Base-by-base conservation (phyloP, 495 filamentous ascomycete genomes). In the Pyrenopolyporus hunteri region DNA sequence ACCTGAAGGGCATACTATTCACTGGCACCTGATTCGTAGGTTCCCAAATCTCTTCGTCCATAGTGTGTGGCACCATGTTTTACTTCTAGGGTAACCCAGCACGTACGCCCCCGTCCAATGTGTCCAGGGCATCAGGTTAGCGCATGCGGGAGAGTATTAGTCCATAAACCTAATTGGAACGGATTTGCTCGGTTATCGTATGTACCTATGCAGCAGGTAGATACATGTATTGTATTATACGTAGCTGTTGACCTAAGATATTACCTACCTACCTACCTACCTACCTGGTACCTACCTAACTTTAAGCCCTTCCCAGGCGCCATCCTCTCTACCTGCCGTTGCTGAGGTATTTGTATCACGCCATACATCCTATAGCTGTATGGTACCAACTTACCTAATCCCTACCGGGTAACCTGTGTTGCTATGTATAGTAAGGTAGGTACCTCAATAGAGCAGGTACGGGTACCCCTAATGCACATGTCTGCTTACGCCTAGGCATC, bases 11-110 rank as follows among this genome's bases (percentile, higher is more conserved):
- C n/a, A n/a, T n/a, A n/a, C n/a, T n/a, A n/a, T n/a, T n/a, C n/a
- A 48, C 53, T 46, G 47, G 10, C 39, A 48, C 16, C 7, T 64
- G 53, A 64, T 64, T 64, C 47, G 60, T 58, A 11, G 39, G 31
- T 45, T 58, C 16, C 42, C 4, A n/a, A n/a, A n/a, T 33, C 23
- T 42, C 23, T 42, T 42, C 13, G 23, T 42, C 23, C 46, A 33
- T 48, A 17, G n/a, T 35, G 29, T 6, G 17, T 10, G 22, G 17
- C 37, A 22, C 17, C 23, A 19, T 20, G 37, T 5, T 40, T 9
- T 40, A 1, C 17, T 40, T 40, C 22, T 20, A 22, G 9, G 11
- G 11, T 40, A 40, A 7, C 8, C 19, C 16, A 11, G 17, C n/a
- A 20, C 17, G 14, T 40, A 40, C 17, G 14, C 37, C 9, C 20